Conservation (phyloP, 108 stramenopile genomes). For the Bacterosira constricta region DNA sequence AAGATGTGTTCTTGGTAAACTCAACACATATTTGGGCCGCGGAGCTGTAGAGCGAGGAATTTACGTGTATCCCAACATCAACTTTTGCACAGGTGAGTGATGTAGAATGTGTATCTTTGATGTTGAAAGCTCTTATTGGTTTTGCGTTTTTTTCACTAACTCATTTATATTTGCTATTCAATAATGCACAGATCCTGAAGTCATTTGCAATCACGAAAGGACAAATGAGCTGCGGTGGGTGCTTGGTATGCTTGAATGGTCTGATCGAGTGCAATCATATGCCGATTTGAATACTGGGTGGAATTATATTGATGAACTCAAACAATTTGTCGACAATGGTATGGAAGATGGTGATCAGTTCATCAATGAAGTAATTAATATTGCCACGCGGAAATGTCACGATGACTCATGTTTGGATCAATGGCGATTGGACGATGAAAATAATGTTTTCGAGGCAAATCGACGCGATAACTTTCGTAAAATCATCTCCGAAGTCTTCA, state of each 20-base stretch:
- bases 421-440: not conserved
- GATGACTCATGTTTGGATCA: conserved; percentile 11
- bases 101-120: no score
- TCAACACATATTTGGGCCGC: conserved; percentile 45
- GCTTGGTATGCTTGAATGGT: conserved; percentile 81
- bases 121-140: no score
- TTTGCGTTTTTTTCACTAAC: no score
- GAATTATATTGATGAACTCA: conserved; percentile 16
- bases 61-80: conserved; percentile 31
- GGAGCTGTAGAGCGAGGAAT: conserved; percentile 35
- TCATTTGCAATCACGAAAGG: conserved; percentile 17
- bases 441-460: not conserved
- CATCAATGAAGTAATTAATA: conserved; percentile 9
- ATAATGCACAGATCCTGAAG: conserved; percentile 31
- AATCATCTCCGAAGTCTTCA: conserved; percentile 19
- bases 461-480: conserved; percentile 14
- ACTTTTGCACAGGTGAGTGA: no score
- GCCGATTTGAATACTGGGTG: conserved; percentile 11
- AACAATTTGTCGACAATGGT: conserved; percentile 12
- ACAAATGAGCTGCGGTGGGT: conserved; percentile 43
- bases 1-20: conserved; percentile 43
- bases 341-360: conserved; percentile 10
- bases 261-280: conserved; percentile 74
- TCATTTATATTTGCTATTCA: no score
- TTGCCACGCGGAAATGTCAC: conserved; percentile 15